Evolutionary conservation across 306 rosid genomes (phyloP).

Genomic region (Clitoria ternatea): DNA sequence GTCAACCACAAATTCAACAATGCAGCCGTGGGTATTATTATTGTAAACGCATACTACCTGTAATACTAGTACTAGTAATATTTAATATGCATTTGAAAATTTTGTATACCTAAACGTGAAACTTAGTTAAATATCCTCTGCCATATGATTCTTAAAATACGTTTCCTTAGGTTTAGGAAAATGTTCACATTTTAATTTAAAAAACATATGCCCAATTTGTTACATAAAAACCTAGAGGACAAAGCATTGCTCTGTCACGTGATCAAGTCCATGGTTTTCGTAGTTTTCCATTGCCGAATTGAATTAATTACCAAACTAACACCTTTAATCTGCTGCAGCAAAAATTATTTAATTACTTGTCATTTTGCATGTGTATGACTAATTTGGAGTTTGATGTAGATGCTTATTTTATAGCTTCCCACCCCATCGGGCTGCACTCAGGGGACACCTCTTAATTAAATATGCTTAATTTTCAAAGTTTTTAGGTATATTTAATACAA

Average conservation of each 20-base stretch:
- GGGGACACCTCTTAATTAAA: too few relatives aligned
- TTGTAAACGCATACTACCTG: too few relatives aligned
- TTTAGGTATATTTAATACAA: too few relatives aligned
- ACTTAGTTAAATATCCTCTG: background rate
- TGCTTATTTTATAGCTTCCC: background rate
- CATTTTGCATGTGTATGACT: background rate
- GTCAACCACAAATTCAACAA: too few relatives aligned
- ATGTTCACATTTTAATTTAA: background rate
- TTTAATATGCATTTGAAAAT: too few relatives aligned
- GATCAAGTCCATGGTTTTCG: background rate
- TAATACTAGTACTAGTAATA: too few relatives aligned
- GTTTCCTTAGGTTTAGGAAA: background rate
- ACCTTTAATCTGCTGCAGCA: background rate
- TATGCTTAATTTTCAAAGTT: too few relatives aligned
- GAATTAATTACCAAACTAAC: background rate
- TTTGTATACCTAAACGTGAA: too few relatives aligned
- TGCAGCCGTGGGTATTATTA: too few relatives aligned
- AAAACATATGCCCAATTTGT: constrained; percentile 10
- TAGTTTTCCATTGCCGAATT: background rate
- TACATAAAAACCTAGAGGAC: background rate
- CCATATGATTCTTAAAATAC: background rate
- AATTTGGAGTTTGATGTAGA: background rate
- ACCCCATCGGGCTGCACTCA: too few relatives aligned
- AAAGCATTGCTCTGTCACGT: background rate
- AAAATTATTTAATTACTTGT: background rate